Base-by-base conservation (phyloP, 176 grass and related monocot genomes). In the Zoysia pacifica region DNA sequence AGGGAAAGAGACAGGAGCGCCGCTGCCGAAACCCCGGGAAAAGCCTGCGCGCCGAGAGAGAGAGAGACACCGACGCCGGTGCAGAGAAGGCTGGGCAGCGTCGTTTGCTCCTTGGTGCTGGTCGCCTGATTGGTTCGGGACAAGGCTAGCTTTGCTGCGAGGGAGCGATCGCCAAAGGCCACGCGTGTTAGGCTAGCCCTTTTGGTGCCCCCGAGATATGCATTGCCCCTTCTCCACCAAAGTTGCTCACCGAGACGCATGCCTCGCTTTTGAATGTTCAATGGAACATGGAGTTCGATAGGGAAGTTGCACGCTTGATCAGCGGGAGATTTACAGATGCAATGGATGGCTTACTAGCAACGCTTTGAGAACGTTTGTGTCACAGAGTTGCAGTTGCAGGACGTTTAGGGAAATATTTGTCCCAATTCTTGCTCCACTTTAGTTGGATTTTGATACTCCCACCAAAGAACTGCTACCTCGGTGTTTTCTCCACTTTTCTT, bases 181-280 rank as follows among this genome's bases (percentile, higher is more conserved):
- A 76, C 48, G 81, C 63, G 18, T 80, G 76, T 81, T 70, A 19
- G 16, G 14, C 48, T 65, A 42, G 20, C 11, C 1, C 28, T 83
- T 80, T 84, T 39, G 20, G 44, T 47, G 75, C 16, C 59, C 63
- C 86, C 75, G 50, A 70, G 39, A 67, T 73, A 37, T 45, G 73
- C 59, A 78, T 66, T 2, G 48, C 48, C 46, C 51, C 9, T 6
- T 41, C 10, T 45, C 52, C 54, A 5, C 41, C 59, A 56, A 70
- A 36, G 53, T 13, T 62, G 3, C 13, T 44, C 42, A 11, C 38
- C 41, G 3, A 70, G 47, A 14, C 16, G n/a, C 39, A 4, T 72
- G 79, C 61, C 18, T 11, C 11, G 70, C 80, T 16, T 82, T 54
- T 65, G 37, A 14, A 16, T 28, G 68, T 63, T 69, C 18, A 18